Conservation (phyloP, 2,329 filamentous ascomycete species). For the Diaporthe destruens region DNA sequence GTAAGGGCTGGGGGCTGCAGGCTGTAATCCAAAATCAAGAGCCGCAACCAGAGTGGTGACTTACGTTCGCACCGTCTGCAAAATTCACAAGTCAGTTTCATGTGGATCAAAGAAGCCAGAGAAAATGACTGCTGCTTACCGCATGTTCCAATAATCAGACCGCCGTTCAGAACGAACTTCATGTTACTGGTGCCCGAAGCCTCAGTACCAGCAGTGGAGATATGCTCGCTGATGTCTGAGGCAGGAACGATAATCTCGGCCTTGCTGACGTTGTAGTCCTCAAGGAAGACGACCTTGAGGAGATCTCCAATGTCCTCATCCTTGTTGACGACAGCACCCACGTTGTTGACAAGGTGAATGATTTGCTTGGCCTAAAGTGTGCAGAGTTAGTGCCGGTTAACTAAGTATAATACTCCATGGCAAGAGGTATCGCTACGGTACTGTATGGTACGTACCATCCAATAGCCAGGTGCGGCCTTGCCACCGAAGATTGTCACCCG, state of each 20-base stretch:
- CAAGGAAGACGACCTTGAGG: slow-evolving; percentile 96
- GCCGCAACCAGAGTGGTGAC: slow-evolving; percentile 49
- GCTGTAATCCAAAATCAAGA: neutral
- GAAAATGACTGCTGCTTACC: slow-evolving; percentile 50
- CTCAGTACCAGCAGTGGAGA: slow-evolving; percentile 97
- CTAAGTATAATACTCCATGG: neutral
- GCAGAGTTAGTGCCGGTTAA: neutral
- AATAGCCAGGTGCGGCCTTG: slow-evolving; percentile 97
- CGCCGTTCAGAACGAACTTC: slow-evolving; percentile 99
- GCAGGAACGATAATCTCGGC: slow-evolving; percentile 96
- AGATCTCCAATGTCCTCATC: slow-evolving; percentile 93
- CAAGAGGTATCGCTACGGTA: neutral
- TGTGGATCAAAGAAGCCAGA: too few species aligned
- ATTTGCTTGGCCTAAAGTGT: slow-evolving; percentile 78
- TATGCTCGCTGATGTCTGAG: slow-evolving; percentile 97
- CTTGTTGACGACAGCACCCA: slow-evolving; percentile 90
- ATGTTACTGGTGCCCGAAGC: slow-evolving; percentile 94
- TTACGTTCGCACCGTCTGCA: slow-evolving; percentile 86
- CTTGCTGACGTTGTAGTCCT: slow-evolving; percentile 99
- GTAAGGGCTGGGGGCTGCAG: too few species aligned
- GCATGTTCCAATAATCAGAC: slow-evolving; percentile 96
- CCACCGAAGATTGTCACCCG: slow-evolving; percentile 97
- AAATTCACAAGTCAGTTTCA: neutral
- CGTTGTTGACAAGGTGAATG: slow-evolving; percentile 95
- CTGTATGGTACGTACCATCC: slow-evolving; percentile 78